phyloP scores from a whole-genome alignment of 345 rosid genomes.

The Euclidium syriacum region DNA sequence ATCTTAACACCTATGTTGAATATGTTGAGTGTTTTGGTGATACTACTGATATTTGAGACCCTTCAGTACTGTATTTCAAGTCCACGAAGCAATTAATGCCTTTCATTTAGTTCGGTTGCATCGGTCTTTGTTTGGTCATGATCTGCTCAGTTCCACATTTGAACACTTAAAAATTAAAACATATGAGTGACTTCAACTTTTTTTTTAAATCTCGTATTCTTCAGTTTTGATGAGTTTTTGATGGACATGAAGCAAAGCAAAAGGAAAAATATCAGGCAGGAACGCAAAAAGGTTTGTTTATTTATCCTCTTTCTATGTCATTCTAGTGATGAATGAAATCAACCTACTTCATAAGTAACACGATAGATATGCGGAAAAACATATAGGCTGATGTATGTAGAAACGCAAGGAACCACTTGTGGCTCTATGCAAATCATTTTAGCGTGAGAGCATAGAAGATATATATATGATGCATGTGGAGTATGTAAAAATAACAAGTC shows the following conservation, averaged over 20 bases:
- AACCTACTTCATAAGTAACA: background rate
- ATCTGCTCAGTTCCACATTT: background rate
- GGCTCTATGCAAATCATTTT: background rate
- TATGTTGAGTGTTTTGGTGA: background rate
- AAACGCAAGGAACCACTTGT: background rate
- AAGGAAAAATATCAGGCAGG: constrained; percentile 87
- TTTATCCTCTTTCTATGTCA: background rate
- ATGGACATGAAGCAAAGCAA: constrained; percentile 95
- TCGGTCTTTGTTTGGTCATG: background rate
- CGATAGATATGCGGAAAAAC: background rate
- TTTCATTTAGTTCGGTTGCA: background rate
- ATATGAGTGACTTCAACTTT: constrained; percentile 6
- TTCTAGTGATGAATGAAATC: background rate
- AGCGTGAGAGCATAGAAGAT: background rate
- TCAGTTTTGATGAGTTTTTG: constrained; percentile 92
- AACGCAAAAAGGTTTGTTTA: constrained; percentile 77
- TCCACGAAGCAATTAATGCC: background rate
- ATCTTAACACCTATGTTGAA: background rate
- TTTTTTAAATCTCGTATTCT: constrained; percentile 7
- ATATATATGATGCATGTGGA: background rate
- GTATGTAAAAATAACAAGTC: background rate
- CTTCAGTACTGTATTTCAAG: background rate
- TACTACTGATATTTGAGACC: background rate
- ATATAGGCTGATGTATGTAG: background rate
- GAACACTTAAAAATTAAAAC: background rate